These are phyloP conservation scores for Debaryomyces castellii DNA, from an alignment of 805 yeast species.

Conservation along the genomic window DNA sequence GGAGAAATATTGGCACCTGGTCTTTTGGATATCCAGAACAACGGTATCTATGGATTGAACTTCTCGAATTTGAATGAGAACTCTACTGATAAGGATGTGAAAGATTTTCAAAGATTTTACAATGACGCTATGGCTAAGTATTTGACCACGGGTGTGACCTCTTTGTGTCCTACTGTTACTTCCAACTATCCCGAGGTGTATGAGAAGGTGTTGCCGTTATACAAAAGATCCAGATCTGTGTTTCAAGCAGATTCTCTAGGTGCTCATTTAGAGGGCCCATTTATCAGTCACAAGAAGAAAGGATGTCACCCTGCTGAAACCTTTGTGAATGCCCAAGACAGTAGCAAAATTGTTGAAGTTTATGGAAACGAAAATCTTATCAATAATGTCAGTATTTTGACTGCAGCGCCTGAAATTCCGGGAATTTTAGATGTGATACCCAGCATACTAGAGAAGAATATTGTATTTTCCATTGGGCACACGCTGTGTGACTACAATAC, in stretches of 20 bases:
- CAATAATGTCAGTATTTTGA: conserved; percentile 41
- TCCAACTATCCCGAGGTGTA: conserved; percentile 52
- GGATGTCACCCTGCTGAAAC: conserved; percentile 53
- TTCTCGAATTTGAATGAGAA: conserved; percentile 38
- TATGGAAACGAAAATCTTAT: conserved; percentile 38
- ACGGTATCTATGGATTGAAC: conserved; percentile 58
- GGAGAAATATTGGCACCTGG: conserved; percentile 55
- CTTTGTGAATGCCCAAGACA: conserved; percentile 37
- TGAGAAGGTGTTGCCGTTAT: conserved; percentile 44
- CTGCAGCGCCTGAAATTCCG: conserved; percentile 53
- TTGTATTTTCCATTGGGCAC: conserved; percentile 49
- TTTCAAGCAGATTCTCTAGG: conserved; percentile 48
- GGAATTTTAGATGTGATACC: conserved; percentile 47
- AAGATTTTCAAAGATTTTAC: conserved; percentile 34
- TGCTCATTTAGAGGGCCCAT: conserved; percentile 63
- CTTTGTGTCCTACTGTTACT: conserved; percentile 57
- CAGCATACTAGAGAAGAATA: conserved; percentile 26
- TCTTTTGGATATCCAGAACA: conserved; percentile 55
- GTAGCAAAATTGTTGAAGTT: conserved; percentile 27
- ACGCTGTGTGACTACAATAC: conserved; percentile 40
- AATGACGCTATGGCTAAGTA: conserved; percentile 45
- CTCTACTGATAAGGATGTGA: conserved; percentile 30
- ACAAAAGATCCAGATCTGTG: conserved; percentile 31
- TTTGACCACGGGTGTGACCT: conserved; percentile 52
- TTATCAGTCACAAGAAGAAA: conserved; percentile 46